Evolutionary conservation across 139 green algal species (phyloP).

Genomic region (Desmodesmus armatus): DNA sequence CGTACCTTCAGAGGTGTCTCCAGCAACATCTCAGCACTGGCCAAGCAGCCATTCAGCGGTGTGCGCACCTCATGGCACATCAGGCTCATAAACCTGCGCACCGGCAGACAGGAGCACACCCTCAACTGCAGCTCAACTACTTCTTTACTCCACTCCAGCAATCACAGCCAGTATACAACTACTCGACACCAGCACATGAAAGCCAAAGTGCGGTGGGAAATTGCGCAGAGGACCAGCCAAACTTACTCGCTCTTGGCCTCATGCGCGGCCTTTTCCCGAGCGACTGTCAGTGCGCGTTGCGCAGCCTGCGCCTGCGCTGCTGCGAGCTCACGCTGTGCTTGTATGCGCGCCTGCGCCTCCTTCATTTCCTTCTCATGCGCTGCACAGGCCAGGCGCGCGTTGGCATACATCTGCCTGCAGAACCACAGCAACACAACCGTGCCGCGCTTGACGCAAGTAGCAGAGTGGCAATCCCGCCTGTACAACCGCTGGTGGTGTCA

Average conservation of each 20-base stretch:
- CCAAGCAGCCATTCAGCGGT: slow-evolving; percentile 89
- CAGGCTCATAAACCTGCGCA: slow-evolving; percentile 59
- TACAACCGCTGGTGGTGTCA: no score
- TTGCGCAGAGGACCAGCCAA: no score
- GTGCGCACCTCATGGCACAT: slow-evolving; percentile 77
- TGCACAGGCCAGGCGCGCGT: slow-evolving; percentile 65
- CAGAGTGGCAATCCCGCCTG: no score
- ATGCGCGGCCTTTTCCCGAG: slow-evolving; percentile 80
- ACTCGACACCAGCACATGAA: no score
- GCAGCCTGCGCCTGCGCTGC: slow-evolving; percentile 71
- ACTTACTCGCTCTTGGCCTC: slow-evolving; percentile 61
- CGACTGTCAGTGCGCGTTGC: slow-evolving; percentile 70
- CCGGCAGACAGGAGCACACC: not conserved
- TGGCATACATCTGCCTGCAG: slow-evolving; percentile 80
- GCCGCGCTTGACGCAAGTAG: no score
- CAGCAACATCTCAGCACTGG: slow-evolving; percentile 89
- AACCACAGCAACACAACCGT: not conserved
- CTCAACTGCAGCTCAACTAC: no score
- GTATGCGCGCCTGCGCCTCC: slow-evolving; percentile 68
- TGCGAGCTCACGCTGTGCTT: slow-evolving; percentile 60
- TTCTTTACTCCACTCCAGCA: no score
- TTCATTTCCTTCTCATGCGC: slow-evolving; percentile 82
- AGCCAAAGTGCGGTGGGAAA: no score
- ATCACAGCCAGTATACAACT: no score
- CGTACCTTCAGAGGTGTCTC: slow-evolving; percentile 73